phyloP scores from a whole-genome alignment of 225 moss, liverwort and hornwort genomes.

The Climacium dendroides region DNA sequence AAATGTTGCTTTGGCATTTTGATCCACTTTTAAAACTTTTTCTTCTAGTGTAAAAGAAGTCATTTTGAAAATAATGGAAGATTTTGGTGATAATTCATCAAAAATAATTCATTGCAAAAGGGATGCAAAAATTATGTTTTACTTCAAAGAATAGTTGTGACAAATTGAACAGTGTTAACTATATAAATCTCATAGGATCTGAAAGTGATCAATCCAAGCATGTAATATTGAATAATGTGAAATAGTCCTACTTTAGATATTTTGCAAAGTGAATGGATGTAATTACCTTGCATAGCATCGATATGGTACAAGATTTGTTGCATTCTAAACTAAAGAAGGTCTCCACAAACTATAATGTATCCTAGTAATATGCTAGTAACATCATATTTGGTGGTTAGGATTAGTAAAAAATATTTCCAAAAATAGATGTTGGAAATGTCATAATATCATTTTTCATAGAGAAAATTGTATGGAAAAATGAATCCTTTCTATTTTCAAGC shows the following conservation, averaged over 20 bases:
- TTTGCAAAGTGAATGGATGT: not conserved
- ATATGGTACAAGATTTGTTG: not conserved
- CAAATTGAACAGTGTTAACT: not conserved
- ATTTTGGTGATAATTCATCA: not conserved
- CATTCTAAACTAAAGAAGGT: not conserved
- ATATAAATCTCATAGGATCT: not conserved
- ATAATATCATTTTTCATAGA: not conserved
- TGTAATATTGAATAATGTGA: not conserved
- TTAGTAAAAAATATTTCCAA: rapidly evolving
- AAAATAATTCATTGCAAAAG: too few relatives aligned
- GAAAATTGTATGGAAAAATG: not conserved
- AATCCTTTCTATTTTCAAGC: not conserved
- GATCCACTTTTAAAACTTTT: not conserved
- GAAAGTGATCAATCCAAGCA: not conserved
- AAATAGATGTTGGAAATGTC: rapidly evolving
- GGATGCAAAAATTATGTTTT: rapidly evolving
- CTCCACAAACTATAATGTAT: not conserved
- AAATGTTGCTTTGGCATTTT: not conserved
- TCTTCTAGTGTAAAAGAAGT: too few relatives aligned
- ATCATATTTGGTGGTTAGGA: rapidly evolving
- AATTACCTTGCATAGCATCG: not conserved
- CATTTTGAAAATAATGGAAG: rapidly evolving
- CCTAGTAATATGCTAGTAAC: not conserved
- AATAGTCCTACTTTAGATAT: not conserved
- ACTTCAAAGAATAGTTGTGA: not conserved